These are phyloP conservation scores for Raffaelea deltoideospora DNA, from an alignment of 2,329 filamentous ascomycete species.

Conservation along the genomic window DNA sequence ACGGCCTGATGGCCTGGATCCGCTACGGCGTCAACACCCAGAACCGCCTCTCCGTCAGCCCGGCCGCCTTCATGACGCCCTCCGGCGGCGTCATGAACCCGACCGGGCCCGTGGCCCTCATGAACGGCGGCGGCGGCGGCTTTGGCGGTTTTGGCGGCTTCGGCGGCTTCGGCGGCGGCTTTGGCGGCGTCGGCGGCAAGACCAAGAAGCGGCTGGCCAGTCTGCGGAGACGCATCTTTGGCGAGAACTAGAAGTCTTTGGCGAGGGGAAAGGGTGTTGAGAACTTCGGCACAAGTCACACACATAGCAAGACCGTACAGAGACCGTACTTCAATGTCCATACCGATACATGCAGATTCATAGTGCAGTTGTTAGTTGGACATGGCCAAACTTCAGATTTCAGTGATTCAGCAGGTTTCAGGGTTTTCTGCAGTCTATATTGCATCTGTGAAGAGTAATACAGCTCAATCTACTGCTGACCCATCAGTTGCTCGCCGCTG, in stretches of 20 bases:
- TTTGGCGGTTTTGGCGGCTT: slow-evolving; percentile 1
- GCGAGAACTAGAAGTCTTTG: background rate
- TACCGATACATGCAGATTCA: no score
- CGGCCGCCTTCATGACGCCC: slow-evolving; percentile 7
- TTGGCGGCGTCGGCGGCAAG: background rate
- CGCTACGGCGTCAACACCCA: slow-evolving; percentile 29
- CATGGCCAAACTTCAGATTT: no score
- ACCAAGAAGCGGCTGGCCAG: background rate
- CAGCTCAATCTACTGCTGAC: no score
- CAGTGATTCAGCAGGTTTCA: no score
- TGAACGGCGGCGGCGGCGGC: slow-evolving; percentile 3
- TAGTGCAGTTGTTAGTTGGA: no score
- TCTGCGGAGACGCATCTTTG: background rate
- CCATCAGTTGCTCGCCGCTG: no score
- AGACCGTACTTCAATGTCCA: no score
- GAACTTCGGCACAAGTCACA: no score
- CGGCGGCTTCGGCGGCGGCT: background rate
- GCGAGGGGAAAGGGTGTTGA: no score
- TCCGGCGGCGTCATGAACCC: slow-evolving; percentile 9
- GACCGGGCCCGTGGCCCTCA: slow-evolving; percentile 4
- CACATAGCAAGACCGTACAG: no score
- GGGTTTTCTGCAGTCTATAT: no score
- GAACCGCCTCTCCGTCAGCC: slow-evolving; percentile 31
- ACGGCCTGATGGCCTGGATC: slow-evolving; percentile 37
- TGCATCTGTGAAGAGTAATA: no score